These are phyloP conservation scores for Penicillium sumatraense DNA, from an alignment of 2,329 filamentous ascomycete genomes.

Conservation along the genomic window DNA sequence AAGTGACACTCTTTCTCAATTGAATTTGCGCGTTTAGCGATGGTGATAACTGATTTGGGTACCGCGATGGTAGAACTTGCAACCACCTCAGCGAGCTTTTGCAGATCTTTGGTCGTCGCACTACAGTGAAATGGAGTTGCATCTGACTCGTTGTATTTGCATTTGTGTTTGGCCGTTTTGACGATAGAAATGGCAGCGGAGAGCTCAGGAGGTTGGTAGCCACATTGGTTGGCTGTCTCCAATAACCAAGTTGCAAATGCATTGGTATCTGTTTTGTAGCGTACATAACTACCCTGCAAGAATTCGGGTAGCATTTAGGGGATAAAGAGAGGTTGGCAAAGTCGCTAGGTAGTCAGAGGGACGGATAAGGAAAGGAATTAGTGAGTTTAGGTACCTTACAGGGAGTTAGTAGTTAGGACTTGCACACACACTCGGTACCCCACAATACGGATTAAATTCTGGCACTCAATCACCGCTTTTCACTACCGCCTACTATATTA, in stretches of 20 bases:
- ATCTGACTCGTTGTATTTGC: too few species aligned
- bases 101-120: slow-evolving; percentile 29
- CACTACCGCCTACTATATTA: too few species aligned
- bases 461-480: too few species aligned
- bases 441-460: too few species aligned
- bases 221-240: not conserved
- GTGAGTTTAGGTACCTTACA: too few species aligned
- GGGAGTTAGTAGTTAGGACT: too few species aligned
- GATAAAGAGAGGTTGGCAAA: too few species aligned
- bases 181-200: not conserved
- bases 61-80: slow-evolving; percentile 27
- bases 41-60: slow-evolving; percentile 1
- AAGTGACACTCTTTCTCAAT: too few species aligned
- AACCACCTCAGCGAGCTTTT: slow-evolving; percentile 28
- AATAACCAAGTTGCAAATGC: not conserved
- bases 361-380: too few species aligned
- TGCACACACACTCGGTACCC: too few species aligned
- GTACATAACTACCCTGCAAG: not conserved
- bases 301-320: not conserved
- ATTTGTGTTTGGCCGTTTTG: not conserved
- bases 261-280: not conserved
- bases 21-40: too few species aligned
- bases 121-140: slow-evolving; percentile 21
- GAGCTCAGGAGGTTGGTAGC: not conserved
- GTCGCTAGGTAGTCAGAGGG: too few species aligned